Percentiles rank a stretch among this genome's conserved stretches.
These are phyloP conservation scores for Xerocomus alliaceus DNA, from an alignment of 1,284 basidiomycete genomes.

Conservation along the genomic window DNA sequence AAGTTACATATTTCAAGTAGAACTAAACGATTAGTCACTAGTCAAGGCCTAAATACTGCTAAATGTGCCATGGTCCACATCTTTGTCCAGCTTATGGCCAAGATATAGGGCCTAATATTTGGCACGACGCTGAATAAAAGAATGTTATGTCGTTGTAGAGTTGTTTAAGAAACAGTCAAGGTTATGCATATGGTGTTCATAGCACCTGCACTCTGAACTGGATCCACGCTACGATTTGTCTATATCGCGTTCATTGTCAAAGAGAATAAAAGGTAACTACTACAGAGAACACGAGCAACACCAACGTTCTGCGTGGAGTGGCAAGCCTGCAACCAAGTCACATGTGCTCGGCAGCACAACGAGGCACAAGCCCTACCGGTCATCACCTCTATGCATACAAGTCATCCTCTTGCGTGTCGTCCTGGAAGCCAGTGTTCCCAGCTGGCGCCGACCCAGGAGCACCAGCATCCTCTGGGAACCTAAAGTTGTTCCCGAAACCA, in stretches of 20 bases:
- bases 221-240: no score
- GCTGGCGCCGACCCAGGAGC: conserved; percentile 56
- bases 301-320: not conserved
- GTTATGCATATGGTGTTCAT: no score
- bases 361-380: not conserved
- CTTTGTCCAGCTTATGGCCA: no score
- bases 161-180: no score
- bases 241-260: conserved; percentile 20
- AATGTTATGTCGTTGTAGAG: no score
- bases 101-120: no score
- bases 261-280: conserved; percentile 7
- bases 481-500: conserved; percentile 89
- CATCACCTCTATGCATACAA: conserved; percentile 70
- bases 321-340: not conserved
- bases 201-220: no score
- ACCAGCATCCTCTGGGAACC: conserved; percentile 87
- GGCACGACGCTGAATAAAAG: no score
- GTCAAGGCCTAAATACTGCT: no score
- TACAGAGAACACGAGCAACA: conserved; percentile 14
- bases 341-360: not conserved
- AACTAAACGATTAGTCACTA: no score
- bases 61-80: no score
- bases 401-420: conserved; percentile 86
- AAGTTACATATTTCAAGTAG: no score
- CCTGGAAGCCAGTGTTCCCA: conserved; percentile 80